These are phyloP conservation scores for Komagataella phaffii DNA, from an alignment of 805 yeast genomes.

Conservation along the genomic window DNA sequence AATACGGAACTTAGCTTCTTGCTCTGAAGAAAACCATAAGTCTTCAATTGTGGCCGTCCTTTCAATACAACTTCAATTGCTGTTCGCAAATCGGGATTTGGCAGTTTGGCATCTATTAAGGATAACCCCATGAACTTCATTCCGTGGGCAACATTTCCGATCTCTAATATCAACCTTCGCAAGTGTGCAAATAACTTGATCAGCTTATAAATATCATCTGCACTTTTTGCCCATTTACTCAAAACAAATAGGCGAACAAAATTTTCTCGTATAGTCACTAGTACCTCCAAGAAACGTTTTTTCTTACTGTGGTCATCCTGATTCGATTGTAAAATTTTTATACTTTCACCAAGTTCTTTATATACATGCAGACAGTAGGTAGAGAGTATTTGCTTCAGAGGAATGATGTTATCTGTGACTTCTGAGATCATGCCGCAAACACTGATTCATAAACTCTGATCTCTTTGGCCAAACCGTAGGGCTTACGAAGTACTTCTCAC, in stretches of 20 bases:
- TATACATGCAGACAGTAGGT: background rate
- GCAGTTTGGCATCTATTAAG: slow-evolving; percentile 79
- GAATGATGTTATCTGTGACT: background rate
- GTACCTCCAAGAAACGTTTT: slow-evolving; percentile 48
- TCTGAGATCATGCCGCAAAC: background rate
- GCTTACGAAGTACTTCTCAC: background rate
- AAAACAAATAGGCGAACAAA: slow-evolving; percentile 76
- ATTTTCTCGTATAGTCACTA: slow-evolving; percentile 69
- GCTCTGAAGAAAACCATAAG: slow-evolving; percentile 41
- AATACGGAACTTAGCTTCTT: slow-evolving; percentile 37
- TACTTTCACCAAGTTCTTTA: background rate
- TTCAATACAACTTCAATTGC: slow-evolving; percentile 72
- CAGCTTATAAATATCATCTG: slow-evolving; percentile 56
- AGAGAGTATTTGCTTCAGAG: background rate
- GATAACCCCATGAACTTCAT: slow-evolving; percentile 54
- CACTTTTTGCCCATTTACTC: slow-evolving; percentile 75
- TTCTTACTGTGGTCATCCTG: slow-evolving; percentile 54
- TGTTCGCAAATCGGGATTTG: slow-evolving; percentile 82
- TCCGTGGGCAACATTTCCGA: slow-evolving; percentile 35
- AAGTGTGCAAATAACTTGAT: slow-evolving; percentile 87
- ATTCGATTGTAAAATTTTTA: slow-evolving; percentile 6
- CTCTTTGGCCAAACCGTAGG: background rate
- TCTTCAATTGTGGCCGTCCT: slow-evolving; percentile 66
- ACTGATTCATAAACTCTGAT: background rate
- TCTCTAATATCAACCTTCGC: slow-evolving; percentile 23